Base-by-base conservation (phyloP, 2,329 filamentous ascomycete species). In the Nemania abortiva region DNA sequence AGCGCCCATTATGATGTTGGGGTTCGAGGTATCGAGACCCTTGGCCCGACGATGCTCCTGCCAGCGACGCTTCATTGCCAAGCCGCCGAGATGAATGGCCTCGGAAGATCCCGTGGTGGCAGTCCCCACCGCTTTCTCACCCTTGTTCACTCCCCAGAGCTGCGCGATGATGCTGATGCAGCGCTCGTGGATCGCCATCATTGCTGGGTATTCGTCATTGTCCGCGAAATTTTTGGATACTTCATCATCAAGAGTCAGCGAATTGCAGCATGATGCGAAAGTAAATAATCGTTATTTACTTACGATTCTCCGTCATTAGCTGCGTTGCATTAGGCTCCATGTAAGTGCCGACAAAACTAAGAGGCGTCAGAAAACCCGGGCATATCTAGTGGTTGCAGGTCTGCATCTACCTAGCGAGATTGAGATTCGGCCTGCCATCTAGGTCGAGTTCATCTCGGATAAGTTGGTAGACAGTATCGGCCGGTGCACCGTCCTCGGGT, bases 31-130 rank as follows among this genome's bases (percentile, higher is more conserved):
- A 71, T 91, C 89, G 70, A 92, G 91, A 15, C 90, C 89, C 84
- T 71, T 68, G 2, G 60, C 67, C 64, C 80, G 82, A 29, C 90
- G 84, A 73, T 85, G 86, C 74, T 91, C 88, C 77, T 92, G 89
- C 91, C 91, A 93, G 22, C 88, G 84, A n/a, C 90, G 84, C 82
- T 92, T 92, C 91, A 93, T 92, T 3, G 91, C 90, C 22, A 93
- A 81, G 1, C 89, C 90, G 37, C 89, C 91, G 0, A 93, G 84
- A 75, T 91, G 89, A 66, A 71, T 70, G 1, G 67, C 70, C 27
- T 71, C 70, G 15, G 70, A 91, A 0, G 89, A 92, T 0, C 91
- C 91, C 0, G 91, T 92, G 0, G 90, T 92, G 3, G 90, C 90
- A 0, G 89, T 88, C 1, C 91, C 91, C 61, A 92, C 85, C 4